Base-by-base conservation (phyloP, 208 protist genomes). In the Leishmania martiniquensis region DNA sequence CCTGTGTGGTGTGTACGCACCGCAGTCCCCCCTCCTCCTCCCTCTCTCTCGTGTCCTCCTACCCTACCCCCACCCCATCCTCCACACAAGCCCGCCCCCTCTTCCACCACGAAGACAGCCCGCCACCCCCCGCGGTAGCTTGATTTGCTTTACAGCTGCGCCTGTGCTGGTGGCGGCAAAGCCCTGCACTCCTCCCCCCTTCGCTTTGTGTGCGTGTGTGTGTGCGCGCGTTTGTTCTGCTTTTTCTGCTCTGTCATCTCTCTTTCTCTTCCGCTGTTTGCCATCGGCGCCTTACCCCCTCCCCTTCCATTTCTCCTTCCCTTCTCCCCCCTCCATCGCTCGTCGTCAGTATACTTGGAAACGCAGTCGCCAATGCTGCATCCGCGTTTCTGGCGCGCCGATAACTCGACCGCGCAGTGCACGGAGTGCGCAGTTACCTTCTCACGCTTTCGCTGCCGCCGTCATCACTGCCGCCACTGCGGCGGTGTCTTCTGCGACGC, bases 381-480 rank as follows among this genome's bases (percentile, higher is more conserved):
- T 57, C 83, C 85, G 0, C 45, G 59, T 6, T 42, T 75, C 1
- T 91, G 87, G 87, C 39, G 72, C n/a, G 34, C 70, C 44, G 87
- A 91, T 62, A 44, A 29, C 3, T 62, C 74, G 6, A 45, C 77
- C 4, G 75, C 47, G 34, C 68, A 60, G 20, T 91, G 87, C 54
- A 49, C 49, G 29, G 32, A 29, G 7, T 91, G 87, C 47, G 39
- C 49, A 7, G 66, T 39, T 7, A n/a, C 49, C 55, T 91, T 91
- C 29, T 74, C 75, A 44, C 76, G 84, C 34, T 59, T 85, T n/a
- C 70, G 78, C 9, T 76, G 77, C 25, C 84, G 87, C 17, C 84
- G 87, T 7, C 87, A 91, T 60, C 87, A 91, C 82, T 91, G 87
- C 57, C 87, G 87, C 13, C 84, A 86, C 65, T 91, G 87, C 75